A percentile compares a stretch with the other conserved stretches of the same genome.
These are phyloP conservation scores for Gillenia trifoliata DNA, from an alignment of 306 rosid genomes.

Conservation along the genomic window DNA sequence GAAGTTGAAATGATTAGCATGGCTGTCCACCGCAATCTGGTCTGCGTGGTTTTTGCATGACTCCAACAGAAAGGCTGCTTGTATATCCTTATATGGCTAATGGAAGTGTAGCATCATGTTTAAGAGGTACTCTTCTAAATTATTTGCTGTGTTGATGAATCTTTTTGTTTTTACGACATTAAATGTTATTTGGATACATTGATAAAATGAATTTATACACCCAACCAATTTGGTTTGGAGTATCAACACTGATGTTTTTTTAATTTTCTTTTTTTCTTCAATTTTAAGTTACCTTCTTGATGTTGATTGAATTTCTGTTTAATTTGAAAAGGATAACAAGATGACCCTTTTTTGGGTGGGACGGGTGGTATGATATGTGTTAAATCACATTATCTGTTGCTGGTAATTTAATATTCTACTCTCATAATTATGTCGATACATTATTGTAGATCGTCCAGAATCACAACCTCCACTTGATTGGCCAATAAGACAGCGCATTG, in stretches of 20 bases:
- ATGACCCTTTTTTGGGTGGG: not conserved
- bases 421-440: constrained; percentile 5
- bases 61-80: constrained; percentile 94
- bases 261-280: no score
- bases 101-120: constrained; percentile 97
- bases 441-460: constrained; percentile 55
- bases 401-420: not conserved
- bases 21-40: constrained; percentile 98
- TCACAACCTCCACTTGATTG: constrained; percentile 61
- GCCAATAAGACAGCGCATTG: constrained; percentile 59
- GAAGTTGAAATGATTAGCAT: constrained; percentile 96
- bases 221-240: not conserved
- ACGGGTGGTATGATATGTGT: not conserved
- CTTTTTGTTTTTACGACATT: not conserved
- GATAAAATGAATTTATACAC: not conserved
- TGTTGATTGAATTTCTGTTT: not conserved
- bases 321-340: no score
- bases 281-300: not conserved
- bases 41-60: constrained; percentile 91
- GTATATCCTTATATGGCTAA: constrained; percentile 91
- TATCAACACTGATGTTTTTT: not conserved
- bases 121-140: constrained; percentile 54
- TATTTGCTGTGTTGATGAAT: not conserved
- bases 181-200: not conserved
- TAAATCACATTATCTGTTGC: not conserved